Evolutionary conservation across 176 grass and related monocot genomes (phyloP).

Genomic region (Lolium multiflorum): DNA sequence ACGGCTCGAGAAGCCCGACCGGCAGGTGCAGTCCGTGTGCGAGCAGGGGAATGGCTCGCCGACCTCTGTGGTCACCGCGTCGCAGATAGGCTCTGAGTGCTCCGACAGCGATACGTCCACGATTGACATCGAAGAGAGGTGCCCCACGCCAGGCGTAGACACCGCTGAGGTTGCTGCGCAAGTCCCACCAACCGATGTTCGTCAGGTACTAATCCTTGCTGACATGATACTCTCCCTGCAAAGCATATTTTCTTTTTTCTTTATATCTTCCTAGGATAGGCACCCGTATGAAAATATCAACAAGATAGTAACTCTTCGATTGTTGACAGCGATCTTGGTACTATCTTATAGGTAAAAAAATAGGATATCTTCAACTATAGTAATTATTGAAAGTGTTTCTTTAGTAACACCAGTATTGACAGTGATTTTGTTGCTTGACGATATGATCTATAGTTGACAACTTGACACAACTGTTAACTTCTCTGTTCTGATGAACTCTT

Average conservation of each 20-base stretch:
- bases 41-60: conserved; percentile 69
- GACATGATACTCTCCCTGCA: background rate
- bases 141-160: conserved; percentile 34
- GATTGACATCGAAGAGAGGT: conserved; percentile 50
- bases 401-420: background rate
- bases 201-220: conserved; percentile 38
- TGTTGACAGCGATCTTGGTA: conserved; percentile 14
- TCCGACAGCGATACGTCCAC: conserved; percentile 33
- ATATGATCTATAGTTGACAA: conserved; percentile 15
- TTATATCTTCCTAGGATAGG: conserved; percentile 6
- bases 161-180: conserved; percentile 30
- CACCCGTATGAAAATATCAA: conserved; percentile 25
- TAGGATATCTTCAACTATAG: background rate
- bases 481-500: conserved; percentile 29
- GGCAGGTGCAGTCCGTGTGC: conserved; percentile 41
- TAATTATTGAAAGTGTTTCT: background rate
- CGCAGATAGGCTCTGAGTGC: conserved; percentile 28
- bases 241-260: conserved; percentile 32
- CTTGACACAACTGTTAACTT: background rate
- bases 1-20: conserved; percentile 45
- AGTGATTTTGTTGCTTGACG: background rate
- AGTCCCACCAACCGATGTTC: conserved; percentile 25
- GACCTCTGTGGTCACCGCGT: conserved; percentile 62
- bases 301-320: background rate
- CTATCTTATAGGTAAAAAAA: background rate